A percentile compares a stretch with the other conserved stretches of the same genome.
Conservation (phyloP, 805 yeast species). For the Yamadazyma nakazawae region DNA sequence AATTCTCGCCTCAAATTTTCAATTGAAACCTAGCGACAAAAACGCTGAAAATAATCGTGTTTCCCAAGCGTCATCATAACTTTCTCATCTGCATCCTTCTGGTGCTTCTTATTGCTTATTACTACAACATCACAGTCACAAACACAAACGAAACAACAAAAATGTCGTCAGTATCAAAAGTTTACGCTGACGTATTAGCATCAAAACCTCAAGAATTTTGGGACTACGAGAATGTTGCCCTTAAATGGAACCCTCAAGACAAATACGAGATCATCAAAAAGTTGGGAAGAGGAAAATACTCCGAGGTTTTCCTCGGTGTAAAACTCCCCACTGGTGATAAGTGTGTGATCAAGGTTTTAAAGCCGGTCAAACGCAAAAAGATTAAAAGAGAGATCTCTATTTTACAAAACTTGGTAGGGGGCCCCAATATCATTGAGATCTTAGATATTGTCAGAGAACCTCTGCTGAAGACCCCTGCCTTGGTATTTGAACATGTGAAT, state of each 20-base stretch:
- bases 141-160: not conserved
- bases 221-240: constrained; percentile 71
- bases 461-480: constrained; percentile 79
- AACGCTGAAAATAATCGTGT: not conserved
- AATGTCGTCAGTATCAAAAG: constrained; percentile 61
- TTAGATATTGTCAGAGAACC: constrained; percentile 87
- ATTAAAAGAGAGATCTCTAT: constrained; percentile 89
- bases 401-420: constrained; percentile 77
- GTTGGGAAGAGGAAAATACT: constrained; percentile 89
- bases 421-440: constrained; percentile 74
- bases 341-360: constrained; percentile 85
- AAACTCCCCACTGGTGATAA: constrained; percentile 57
- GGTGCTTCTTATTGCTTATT: not conserved
- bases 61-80: not conserved
- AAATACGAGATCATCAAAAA: constrained; percentile 81
- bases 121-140: not conserved
- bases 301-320: constrained; percentile 88
- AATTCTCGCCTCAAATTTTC: not conserved
- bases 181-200: constrained; percentile 76
- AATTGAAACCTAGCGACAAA: not conserved
- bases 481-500: constrained; percentile 80
- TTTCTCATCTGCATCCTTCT: not conserved
- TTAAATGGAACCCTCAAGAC: constrained; percentile 83
- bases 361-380: constrained; percentile 91
- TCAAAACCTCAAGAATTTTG: constrained; percentile 78